These are phyloP conservation scores for Salix arbutifolia DNA, from an alignment of 345 rosid genomes.

Conservation along the genomic window DNA sequence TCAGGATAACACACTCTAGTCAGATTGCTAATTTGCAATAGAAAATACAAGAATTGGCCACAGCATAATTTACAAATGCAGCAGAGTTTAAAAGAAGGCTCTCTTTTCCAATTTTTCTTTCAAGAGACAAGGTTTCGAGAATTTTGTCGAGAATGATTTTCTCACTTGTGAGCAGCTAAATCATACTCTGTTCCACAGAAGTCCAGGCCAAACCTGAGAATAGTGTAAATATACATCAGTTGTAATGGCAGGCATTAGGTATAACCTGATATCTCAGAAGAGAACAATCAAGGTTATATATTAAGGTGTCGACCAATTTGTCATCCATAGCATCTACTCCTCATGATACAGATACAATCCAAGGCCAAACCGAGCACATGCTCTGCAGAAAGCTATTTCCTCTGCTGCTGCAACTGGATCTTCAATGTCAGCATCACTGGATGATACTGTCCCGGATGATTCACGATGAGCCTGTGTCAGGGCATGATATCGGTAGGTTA, in stretches of 20 bases:
- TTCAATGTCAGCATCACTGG: constrained; percentile 31
- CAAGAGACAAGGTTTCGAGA: background rate
- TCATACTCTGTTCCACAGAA: background rate
- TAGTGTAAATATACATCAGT: constrained; percentile 22
- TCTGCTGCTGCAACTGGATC: constrained; percentile 93
- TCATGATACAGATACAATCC: constrained; percentile 90
- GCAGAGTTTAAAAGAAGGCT: background rate
- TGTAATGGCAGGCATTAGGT: background rate
- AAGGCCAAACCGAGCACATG: constrained; percentile 94
- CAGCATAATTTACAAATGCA: background rate
- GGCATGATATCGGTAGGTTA: background rate
- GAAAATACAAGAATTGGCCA: background rate
- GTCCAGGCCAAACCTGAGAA: background rate
- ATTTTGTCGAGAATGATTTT: background rate
- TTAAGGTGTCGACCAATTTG: background rate
- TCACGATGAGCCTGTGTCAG: constrained; percentile 79
- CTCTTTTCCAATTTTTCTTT: background rate
- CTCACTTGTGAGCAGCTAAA: background rate
- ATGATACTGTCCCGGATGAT: constrained; percentile 72
- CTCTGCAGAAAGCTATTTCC: constrained; percentile 93
- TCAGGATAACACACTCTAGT: background rate
- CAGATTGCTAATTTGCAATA: background rate
- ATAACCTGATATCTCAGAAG: constrained; percentile 8
- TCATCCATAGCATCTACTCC: constrained; percentile 34
- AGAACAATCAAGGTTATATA: background rate